Conservation (phyloP, 106 monocot species). For the Allium sativum region DNA sequence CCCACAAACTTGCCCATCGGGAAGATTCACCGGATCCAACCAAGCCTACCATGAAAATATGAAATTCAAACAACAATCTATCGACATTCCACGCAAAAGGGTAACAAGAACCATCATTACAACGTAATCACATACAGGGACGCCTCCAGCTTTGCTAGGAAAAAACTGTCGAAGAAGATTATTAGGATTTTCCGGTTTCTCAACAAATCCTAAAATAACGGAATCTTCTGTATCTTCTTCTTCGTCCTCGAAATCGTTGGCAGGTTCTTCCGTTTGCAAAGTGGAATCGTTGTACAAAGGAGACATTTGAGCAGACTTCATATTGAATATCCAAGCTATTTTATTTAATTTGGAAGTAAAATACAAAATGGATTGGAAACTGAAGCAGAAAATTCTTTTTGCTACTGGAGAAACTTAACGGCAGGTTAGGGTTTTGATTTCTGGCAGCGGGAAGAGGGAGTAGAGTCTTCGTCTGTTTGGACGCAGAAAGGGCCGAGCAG, state of each 20-base stretch:
- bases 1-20: conserved; percentile 45
- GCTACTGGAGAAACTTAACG: no score
- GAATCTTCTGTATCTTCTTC: conserved; percentile 35
- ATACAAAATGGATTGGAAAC: no score
- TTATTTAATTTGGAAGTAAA: no score
- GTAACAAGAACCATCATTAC: no score
- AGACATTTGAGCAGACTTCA: conserved; percentile 24
- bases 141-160: conserved; percentile 83
- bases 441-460: no score
- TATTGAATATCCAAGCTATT: no score
- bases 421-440: no score
- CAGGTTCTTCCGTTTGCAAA: conserved; percentile 10
- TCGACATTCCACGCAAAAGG: no score
- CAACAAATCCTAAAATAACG: conserved; percentile 55
- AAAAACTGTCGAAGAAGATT: conserved; percentile 69
- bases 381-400: no score
- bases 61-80: background rate
- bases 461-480: no score
- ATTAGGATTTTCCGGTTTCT: conserved; percentile 49
- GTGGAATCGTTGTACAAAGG: conserved; percentile 21
- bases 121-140: conserved; percentile 32
- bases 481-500: no score
- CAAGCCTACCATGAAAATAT: conserved; percentile 41
- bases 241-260: conserved; percentile 32
- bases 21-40: conserved; percentile 70